Conservation (phyloP, 2,329 filamentous ascomycete genomes). For the Dryadomyces sulphureus region DNA sequence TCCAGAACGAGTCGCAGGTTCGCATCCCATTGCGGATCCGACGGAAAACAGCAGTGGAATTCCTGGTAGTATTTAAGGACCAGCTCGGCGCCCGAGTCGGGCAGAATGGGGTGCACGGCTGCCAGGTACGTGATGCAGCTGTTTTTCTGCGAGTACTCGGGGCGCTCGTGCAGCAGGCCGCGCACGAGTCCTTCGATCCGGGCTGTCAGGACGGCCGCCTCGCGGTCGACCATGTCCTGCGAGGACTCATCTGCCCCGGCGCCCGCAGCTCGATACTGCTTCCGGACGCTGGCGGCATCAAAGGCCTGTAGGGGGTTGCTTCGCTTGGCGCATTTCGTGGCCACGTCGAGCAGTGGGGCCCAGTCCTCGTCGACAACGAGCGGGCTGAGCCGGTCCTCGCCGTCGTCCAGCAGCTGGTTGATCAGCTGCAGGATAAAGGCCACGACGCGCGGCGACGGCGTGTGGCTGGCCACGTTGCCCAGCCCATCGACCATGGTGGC, state of each 20-base stretch:
- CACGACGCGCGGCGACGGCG: constrained; percentile 29
- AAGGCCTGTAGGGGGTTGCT: constrained; percentile 4
- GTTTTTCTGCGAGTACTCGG: constrained; percentile 47
- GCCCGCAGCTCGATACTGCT: background rate
- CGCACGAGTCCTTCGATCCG: constrained; percentile 34
- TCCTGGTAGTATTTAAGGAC: constrained; percentile 55
- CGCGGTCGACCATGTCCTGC: constrained; percentile 24
- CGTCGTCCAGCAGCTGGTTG: constrained; percentile 39
- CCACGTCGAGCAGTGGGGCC: constrained; percentile 44
- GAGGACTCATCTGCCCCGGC: constrained; percentile 14
- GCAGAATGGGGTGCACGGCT: constrained; percentile 43
- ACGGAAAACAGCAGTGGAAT: constrained; percentile 57
- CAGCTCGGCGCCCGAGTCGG: constrained; percentile 47
- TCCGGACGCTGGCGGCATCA: background rate
- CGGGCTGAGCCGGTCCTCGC: constrained; percentile 34
- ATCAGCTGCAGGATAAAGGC: constrained; percentile 34
- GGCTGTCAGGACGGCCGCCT: constrained; percentile 29
- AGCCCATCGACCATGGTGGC: constrained; percentile 44
- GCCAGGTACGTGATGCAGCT: constrained; percentile 54
- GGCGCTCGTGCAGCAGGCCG: constrained; percentile 20
- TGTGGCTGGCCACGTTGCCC: constrained; percentile 30
- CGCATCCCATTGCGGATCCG: constrained; percentile 51
- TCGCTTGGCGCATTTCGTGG: constrained; percentile 35
- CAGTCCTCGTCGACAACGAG: constrained; percentile 52
- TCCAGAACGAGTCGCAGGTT: constrained; percentile 46